Evolutionary conservation across 2,329 filamentous ascomycete species (phyloP).

Genomic region (Byssochlamys sp.): DNA sequence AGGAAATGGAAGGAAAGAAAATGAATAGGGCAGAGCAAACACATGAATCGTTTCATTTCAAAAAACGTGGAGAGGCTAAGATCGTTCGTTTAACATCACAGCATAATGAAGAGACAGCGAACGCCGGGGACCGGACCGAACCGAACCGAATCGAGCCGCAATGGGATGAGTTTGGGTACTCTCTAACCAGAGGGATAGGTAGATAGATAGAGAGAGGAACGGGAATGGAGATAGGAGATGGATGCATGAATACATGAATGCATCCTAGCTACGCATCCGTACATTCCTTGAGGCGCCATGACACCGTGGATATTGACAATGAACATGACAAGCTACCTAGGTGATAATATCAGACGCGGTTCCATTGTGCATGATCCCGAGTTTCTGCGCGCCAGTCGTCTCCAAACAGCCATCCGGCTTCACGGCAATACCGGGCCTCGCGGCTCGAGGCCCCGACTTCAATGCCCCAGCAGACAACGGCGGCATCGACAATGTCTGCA

Average conservation of each 20-base stretch:
- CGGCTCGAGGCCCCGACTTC: slow-evolving; percentile 59
- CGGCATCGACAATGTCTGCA: slow-evolving; percentile 76
- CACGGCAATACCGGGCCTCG: slow-evolving; percentile 72
- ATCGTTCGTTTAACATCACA: background rate
- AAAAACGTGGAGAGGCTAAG: background rate
- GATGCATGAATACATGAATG: background rate
- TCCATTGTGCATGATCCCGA: slow-evolving; percentile 1
- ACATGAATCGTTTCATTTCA: background rate
- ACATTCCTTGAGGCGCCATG: background rate
- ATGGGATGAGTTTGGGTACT: background rate
- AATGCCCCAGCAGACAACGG: slow-evolving; percentile 88
- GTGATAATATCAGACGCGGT: slow-evolving; percentile 3
- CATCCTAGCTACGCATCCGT: background rate
- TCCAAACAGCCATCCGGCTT: slow-evolving; percentile 81
- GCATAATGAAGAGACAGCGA: background rate
- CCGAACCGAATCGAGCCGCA: background rate
- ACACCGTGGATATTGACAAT: background rate
- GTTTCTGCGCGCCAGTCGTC: slow-evolving; percentile 30
- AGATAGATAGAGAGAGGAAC: no score
- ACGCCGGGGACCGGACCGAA: background rate
- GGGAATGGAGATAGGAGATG: no score
- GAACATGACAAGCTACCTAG: background rate
- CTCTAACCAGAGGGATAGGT: no score
- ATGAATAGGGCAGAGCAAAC: background rate
- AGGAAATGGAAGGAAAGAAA: background rate